Percentiles rank a stretch among this genome's conserved stretches.
These are phyloP conservation scores for Mucor mucedo DNA, from an alignment of 371 early-diverging fungal species.

Conservation along the genomic window DNA sequence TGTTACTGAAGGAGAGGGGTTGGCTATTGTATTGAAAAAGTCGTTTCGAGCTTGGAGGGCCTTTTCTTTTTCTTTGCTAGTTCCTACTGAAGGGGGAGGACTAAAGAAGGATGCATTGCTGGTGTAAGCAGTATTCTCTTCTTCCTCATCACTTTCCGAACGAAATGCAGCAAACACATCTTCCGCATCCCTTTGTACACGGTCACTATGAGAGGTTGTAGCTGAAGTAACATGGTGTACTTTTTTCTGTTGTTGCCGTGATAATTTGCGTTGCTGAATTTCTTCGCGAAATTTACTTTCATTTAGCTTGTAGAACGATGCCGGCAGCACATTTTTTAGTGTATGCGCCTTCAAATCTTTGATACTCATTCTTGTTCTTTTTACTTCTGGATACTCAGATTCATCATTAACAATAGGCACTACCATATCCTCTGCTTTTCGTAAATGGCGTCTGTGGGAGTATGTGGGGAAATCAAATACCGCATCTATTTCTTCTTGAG, in stretches of 20 bases:
- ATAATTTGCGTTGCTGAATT: background rate
- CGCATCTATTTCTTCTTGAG: slow-evolving; percentile 1
- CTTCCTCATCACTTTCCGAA: background rate
- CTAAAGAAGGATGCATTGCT: too few species aligned
- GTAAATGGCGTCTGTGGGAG: background rate
- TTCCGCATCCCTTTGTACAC: background rate
- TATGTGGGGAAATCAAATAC: slow-evolving; percentile 15
- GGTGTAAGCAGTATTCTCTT: too few species aligned
- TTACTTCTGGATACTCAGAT: slow-evolving; percentile 6
- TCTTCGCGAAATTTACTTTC: slow-evolving; percentile 11
- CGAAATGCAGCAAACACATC: slow-evolving; percentile 14
- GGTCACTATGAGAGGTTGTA: background rate
- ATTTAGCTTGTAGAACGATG: slow-evolving; percentile 20
- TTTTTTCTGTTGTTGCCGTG: background rate
- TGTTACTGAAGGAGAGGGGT: too few species aligned
- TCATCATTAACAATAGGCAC: slow-evolving; percentile 14
- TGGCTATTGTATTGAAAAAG: background rate
- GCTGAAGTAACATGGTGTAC: background rate
- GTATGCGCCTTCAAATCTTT: slow-evolving; percentile 4
- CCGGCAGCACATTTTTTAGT: slow-evolving; percentile 19
- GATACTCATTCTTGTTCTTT: slow-evolving; percentile 1
- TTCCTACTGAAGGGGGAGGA: too few species aligned
- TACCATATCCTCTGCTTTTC: too few species aligned
- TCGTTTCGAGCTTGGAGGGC: background rate
- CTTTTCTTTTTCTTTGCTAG: too few species aligned